A percentile compares a stretch with the other conserved stretches of the same genome.
These are phyloP conservation scores for Suillus spraguei DNA, from an alignment of 768 basidiomycete species.

Conservation along the genomic window DNA sequence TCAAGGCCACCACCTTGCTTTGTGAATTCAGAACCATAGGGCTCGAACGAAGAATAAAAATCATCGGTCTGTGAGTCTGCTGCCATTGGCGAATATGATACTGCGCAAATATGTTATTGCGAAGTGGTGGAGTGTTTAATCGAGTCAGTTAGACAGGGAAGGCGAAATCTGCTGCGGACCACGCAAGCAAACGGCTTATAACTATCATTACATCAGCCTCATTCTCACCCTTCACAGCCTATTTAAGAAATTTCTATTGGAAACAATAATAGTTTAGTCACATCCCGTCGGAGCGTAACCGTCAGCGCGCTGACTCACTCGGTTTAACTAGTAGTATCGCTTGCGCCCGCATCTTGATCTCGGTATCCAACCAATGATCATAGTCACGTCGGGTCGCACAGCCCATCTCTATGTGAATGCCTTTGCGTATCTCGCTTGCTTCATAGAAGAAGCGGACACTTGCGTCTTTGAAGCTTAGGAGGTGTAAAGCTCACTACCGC, in stretches of 20 bases:
- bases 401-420: not conserved
- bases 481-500: not conserved
- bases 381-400: not conserved
- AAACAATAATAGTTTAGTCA: not conserved
- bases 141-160: slow-evolving; percentile 20
- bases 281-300: slow-evolving; percentile 5
- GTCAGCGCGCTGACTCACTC: not conserved
- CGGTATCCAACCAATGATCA: not conserved
- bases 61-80: slow-evolving; percentile 33
- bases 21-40: slow-evolving; percentile 39
- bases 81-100: slow-evolving; percentile 24
- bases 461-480: slow-evolving; percentile 3
- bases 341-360: slow-evolving; percentile 1
- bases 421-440: not conserved
- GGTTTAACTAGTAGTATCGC: too few relatives aligned
- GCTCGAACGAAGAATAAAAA: slow-evolving; percentile 36
- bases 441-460: slow-evolving; percentile 1
- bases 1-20: slow-evolving; percentile 52
- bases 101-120: slow-evolving; percentile 30
- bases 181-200: slow-evolving; percentile 36
- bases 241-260: slow-evolving; percentile 6
- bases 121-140: not conserved
- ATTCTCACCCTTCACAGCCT: slow-evolving; percentile 33
- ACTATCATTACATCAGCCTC: slow-evolving; percentile 35
- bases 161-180: slow-evolving; percentile 34